Base-by-base conservation (phyloP, 176 grass and related monocot genomes). In the Metroxylon sagu region DNA sequence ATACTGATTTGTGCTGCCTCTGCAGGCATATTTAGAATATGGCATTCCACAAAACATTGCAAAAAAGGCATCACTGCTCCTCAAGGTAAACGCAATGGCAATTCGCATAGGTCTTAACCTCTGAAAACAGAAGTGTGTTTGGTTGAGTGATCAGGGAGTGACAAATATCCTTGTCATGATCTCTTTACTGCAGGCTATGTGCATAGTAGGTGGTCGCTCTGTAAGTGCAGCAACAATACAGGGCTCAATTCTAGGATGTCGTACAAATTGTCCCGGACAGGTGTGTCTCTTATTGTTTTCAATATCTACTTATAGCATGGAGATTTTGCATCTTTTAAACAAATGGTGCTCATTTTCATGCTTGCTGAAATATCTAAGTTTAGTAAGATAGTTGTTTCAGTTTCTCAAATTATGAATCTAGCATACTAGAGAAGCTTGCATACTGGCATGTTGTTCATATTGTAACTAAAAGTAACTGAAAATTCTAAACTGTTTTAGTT, bases 201-300 rank as follows among this genome's bases (percentile, higher is more conserved):
- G 52, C 52, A 48, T 4, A 4, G 16, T 68, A 16, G 51, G 65
- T 43, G 65, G 65, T 16, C 65, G 65, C 21, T 54, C 65, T 1
- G 28, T 68, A 23, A 68, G 55, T 56, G 65, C 65, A 56, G 29
- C 51, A 3, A 55, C 52, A 52, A 68, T 68, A 68, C 65, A 56
- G 14, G 18, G 52, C 43, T 68, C 18, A 25, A 68, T 68, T 68
- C 53, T 68, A 15, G 27, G 28, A 29, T 54, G 65, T 52, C 52
- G 50, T n/a, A 43, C 51, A 39, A 6, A 48, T 15, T 56, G 7
- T 25, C 35, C 65, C 0, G 49, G 49, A 0, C 52, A 56, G 65
- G 65, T 68, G 23, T 4, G 17, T 12, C 29, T 16, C 6, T 15
- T 35, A 43, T 4, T 14, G 6, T 19, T 53, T 12, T 12, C 19